phyloP scores from a whole-genome alignment of 164 flowering plant species.

The Piper longum region DNA sequence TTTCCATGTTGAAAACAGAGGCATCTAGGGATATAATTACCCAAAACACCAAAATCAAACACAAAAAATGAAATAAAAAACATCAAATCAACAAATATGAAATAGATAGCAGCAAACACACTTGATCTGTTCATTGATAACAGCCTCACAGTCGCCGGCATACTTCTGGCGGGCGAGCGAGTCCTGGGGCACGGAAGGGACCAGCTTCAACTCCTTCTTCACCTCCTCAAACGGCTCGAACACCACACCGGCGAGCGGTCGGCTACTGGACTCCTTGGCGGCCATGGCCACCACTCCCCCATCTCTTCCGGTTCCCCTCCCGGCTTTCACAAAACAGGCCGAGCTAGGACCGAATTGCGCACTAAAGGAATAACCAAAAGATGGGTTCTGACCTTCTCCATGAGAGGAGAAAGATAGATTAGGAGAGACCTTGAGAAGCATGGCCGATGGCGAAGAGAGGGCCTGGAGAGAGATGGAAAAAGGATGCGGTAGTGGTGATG shows the following conservation, averaged over 20 bases:
- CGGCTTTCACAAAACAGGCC: background rate
- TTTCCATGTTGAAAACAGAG: too few relatives aligned
- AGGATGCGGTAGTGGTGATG: too few relatives aligned
- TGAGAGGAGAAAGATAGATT: slow-evolving; percentile 16
- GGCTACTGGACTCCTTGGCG: slow-evolving; percentile 15
- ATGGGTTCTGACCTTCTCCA: slow-evolving; percentile 1
- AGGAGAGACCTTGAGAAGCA: slow-evolving; percentile 35
- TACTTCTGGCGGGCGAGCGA: slow-evolving; percentile 76
- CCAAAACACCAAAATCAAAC: too few relatives aligned
- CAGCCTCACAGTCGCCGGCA: slow-evolving; percentile 44
- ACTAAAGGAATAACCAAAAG: slow-evolving; percentile 4
- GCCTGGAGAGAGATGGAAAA: background rate
- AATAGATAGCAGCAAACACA: slow-evolving; percentile 2
- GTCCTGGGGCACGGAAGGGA: slow-evolving; percentile 39
- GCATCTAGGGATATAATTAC: too few relatives aligned
- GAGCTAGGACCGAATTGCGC: background rate
- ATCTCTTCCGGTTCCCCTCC: background rate
- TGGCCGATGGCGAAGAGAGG: slow-evolving; percentile 2
- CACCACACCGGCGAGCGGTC: slow-evolving; percentile 53
- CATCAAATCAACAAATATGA: too few relatives aligned
- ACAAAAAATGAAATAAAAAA: too few relatives aligned
- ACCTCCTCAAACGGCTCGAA: slow-evolving; percentile 95
- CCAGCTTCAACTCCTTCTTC: slow-evolving; percentile 57
- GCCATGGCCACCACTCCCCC: slow-evolving; percentile 7
- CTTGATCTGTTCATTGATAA: slow-evolving; percentile 89